phyloP scores from a whole-genome alignment of 805 yeast species.

The Schwanniomyces yamadae region DNA sequence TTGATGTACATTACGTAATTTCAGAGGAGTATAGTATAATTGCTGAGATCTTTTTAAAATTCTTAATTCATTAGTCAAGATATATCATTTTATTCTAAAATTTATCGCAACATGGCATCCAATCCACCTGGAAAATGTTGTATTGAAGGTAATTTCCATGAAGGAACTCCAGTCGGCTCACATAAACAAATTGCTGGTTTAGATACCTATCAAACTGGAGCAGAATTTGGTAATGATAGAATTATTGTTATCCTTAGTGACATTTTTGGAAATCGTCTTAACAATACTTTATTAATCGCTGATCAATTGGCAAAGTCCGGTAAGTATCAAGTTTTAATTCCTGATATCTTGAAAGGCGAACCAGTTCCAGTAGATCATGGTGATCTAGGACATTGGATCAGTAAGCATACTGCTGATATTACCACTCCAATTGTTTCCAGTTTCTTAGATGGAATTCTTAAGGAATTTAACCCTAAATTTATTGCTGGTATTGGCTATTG shows the following conservation, averaged over 20 bases:
- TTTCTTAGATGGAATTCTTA: slow-evolving; percentile 46
- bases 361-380: slow-evolving; percentile 17
- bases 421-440: slow-evolving; percentile 49
- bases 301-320: slow-evolving; percentile 63
- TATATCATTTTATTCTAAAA: too few relatives aligned
- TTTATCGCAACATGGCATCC: slow-evolving; percentile 42
- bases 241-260: slow-evolving; percentile 69
- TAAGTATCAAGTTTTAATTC: slow-evolving; percentile 60
- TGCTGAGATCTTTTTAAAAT: too few relatives aligned
- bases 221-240: slow-evolving; percentile 32
- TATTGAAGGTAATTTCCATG: slow-evolving; percentile 40
- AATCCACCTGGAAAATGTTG: slow-evolving; percentile 54
- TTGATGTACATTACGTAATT: too few relatives aligned
- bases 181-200: slow-evolving; percentile 42
- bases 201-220: slow-evolving; percentile 31
- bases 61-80: too few relatives aligned
- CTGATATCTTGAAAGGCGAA: slow-evolving; percentile 69
- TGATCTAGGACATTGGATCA: slow-evolving; percentile 47
- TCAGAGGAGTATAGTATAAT: too few relatives aligned
- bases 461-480: slow-evolving; percentile 43
- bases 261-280: slow-evolving; percentile 58
- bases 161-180: slow-evolving; percentile 51
- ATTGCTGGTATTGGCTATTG: slow-evolving; percentile 74
- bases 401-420: slow-evolving; percentile 48
- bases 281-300: slow-evolving; percentile 62